phyloP scores from a whole-genome alignment of 179 eudicot genomes.

The Heliamphora pulchella region DNA sequence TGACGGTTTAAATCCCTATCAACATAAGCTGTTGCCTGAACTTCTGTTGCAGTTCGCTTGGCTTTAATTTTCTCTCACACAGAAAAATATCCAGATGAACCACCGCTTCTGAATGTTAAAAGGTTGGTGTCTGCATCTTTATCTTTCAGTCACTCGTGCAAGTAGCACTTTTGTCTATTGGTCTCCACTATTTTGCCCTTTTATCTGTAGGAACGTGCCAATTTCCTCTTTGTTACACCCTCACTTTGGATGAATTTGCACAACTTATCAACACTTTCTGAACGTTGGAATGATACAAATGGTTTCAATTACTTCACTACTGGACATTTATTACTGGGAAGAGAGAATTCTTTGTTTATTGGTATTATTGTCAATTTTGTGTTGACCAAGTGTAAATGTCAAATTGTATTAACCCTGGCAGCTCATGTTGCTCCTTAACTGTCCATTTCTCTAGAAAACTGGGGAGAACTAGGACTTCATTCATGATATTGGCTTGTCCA shows the following conservation, averaged over 20 bases:
- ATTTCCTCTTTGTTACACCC: constrained; percentile 3
- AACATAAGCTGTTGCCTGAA: constrained; percentile 12
- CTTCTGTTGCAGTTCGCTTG: constrained; percentile 64
- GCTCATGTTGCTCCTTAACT: constrained; percentile 1
- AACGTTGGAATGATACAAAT: background rate
- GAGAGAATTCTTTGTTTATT: background rate
- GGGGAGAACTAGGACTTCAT: background rate
- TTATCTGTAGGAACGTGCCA: background rate
- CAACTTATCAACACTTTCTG: background rate
- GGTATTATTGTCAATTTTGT: constrained; percentile 1
- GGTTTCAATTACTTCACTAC: background rate
- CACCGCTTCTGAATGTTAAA: constrained; percentile 74
- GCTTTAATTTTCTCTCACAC: constrained; percentile 91
- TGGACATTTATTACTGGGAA: no score
- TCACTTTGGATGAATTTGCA: background rate
- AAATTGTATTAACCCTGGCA: background rate
- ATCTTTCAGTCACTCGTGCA: background rate
- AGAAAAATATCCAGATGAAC: constrained; percentile 90
- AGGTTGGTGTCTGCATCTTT: constrained; percentile 41
- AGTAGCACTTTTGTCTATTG: background rate
- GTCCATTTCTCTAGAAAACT: background rate
- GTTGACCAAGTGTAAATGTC: background rate
- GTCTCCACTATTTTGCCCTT: background rate
- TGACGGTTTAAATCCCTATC: constrained; percentile 5
- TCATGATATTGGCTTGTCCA: constrained; percentile 4